phyloP scores from a whole-genome alignment of 1,284 basidiomycete genomes.

The Salmacisia buchloeana region DNA sequence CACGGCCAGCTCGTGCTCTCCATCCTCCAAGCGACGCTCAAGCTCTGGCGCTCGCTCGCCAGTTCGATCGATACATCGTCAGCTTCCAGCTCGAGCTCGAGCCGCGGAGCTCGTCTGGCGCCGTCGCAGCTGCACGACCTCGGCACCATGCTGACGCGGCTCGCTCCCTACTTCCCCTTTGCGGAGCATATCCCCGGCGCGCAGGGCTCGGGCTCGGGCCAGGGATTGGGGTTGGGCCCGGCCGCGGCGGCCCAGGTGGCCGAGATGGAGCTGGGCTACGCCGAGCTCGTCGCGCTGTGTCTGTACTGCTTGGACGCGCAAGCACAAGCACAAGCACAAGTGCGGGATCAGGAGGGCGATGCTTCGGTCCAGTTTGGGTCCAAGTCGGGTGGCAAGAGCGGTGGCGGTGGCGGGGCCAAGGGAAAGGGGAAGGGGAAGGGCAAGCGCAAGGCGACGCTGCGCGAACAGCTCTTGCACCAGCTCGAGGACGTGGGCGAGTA shows the following conservation, averaged over 20 bases:
- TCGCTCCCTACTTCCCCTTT: conserved; percentile 34
- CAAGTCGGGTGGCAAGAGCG: too few relatives aligned
- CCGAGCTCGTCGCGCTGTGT: conserved; percentile 24
- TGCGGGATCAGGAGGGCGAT: conserved; percentile 16
- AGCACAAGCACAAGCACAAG: background rate
- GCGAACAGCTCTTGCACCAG: conserved; percentile 20
- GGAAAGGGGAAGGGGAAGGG: background rate
- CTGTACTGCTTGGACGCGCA: background rate
- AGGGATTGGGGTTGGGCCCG: too few relatives aligned
- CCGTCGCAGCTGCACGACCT: conserved; percentile 14
- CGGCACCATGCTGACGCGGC: conserved; percentile 20
- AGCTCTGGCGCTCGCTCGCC: conserved; percentile 20
- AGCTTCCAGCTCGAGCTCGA: too few relatives aligned
- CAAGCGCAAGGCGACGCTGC: conserved; percentile 18
- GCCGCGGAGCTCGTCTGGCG: too few relatives aligned
- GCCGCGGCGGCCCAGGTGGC: conserved; percentile 19
- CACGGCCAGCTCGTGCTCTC: conserved; percentile 23
- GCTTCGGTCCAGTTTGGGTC: too few relatives aligned
- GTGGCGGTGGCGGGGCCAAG: conserved; percentile 8
- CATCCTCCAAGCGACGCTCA: conserved; percentile 19
- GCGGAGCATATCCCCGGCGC: conserved; percentile 15
- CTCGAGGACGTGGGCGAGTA: conserved; percentile 21
- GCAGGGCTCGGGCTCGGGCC: conserved; percentile 14
- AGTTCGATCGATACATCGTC: conserved; percentile 7
- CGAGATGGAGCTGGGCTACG: conserved; percentile 29